Evolutionary conservation across 1,284 basidiomycete species (phyloP).

Genomic region (Coniferiporia weirii): DNA sequence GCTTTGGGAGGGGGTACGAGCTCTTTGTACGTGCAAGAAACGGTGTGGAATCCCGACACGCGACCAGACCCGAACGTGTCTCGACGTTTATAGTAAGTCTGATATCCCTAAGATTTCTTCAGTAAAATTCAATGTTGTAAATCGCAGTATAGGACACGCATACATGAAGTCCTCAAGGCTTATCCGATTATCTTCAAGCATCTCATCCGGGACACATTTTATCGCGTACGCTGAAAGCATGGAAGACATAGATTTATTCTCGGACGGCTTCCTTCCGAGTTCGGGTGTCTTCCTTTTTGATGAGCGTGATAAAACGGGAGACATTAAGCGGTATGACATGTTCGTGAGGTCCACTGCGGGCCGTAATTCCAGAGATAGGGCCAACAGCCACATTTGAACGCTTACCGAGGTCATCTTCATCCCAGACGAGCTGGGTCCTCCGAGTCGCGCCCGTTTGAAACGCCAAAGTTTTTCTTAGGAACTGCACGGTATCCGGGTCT

Average conservation of each 20-base stretch:
- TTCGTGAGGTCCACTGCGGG: constrained; percentile 23
- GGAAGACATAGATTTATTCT: neutral
- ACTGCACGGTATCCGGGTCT: neutral
- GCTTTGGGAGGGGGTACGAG: neutral
- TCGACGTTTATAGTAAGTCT: constrained; percentile 30
- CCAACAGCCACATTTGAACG: neutral
- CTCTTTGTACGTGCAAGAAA: constrained; percentile 5
- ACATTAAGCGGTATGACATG: constrained; percentile 30
- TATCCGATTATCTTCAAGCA: constrained; percentile 23
- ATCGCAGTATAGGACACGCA: constrained; percentile 13
- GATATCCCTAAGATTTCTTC: constrained; percentile 27
- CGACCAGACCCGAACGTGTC: constrained; percentile 21
- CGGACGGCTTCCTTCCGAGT: constrained; percentile 22
- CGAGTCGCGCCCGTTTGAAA: neutral
- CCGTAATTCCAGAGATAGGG: neutral
- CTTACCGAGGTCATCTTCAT: constrained; percentile 8
- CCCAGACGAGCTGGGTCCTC: neutral
- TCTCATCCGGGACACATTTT: constrained; percentile 22
- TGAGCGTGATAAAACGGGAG: constrained; percentile 36
- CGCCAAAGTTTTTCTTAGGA: neutral
- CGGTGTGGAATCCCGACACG: constrained; percentile 21
- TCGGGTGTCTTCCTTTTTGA: constrained; percentile 36
- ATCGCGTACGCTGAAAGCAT: constrained; percentile 12
- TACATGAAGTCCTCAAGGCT: constrained; percentile 31
- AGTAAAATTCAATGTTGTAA: neutral